Conservation (phyloP, 2,329 filamentous ascomycete species). For the Hypoxylon sp. region DNA sequence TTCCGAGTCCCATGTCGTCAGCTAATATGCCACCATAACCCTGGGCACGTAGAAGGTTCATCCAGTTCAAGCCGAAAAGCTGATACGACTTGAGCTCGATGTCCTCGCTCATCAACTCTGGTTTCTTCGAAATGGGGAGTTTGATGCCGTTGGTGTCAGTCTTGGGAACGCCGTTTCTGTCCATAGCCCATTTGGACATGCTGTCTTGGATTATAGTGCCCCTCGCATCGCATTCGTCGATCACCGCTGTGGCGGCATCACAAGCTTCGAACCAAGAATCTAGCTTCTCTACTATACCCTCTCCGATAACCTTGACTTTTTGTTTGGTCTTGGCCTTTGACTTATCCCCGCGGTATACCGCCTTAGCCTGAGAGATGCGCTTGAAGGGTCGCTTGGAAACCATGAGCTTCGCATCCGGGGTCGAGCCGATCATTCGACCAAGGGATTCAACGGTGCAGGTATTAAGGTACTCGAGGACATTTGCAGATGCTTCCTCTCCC, state of each 20-base stretch:
- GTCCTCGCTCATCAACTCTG: slow-evolving; percentile 79
- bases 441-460: slow-evolving; percentile 79
- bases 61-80: slow-evolving; percentile 93
- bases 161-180: slow-evolving; percentile 53
- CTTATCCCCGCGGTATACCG: slow-evolving; percentile 62
- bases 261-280: slow-evolving; percentile 60
- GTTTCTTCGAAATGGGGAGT: slow-evolving; percentile 70
- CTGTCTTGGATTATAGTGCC: slow-evolving; percentile 48
- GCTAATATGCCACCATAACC: slow-evolving; percentile 90
- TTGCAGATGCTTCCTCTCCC: slow-evolving; percentile 11
- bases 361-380: slow-evolving; percentile 71
- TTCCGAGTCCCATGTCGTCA: slow-evolving; percentile 97
- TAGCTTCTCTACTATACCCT: slow-evolving; percentile 55
- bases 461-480: slow-evolving; percentile 85
- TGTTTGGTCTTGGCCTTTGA: slow-evolving; percentile 51
- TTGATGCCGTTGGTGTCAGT: slow-evolving; percentile 46
- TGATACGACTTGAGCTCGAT: slow-evolving; percentile 92
- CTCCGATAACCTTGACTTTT: slow-evolving; percentile 46
- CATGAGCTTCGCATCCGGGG: slow-evolving; percentile 75
- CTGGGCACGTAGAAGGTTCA: slow-evolving; percentile 83
- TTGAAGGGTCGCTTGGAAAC: slow-evolving; percentile 80
- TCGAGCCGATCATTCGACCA: slow-evolving; percentile 81
- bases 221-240: slow-evolving; percentile 60
- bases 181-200: slow-evolving; percentile 49
- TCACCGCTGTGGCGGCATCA: slow-evolving; percentile 57